phyloP scores from a whole-genome alignment of 2,329 filamentous ascomycete species.

The Alternaria tenuissima region DNA sequence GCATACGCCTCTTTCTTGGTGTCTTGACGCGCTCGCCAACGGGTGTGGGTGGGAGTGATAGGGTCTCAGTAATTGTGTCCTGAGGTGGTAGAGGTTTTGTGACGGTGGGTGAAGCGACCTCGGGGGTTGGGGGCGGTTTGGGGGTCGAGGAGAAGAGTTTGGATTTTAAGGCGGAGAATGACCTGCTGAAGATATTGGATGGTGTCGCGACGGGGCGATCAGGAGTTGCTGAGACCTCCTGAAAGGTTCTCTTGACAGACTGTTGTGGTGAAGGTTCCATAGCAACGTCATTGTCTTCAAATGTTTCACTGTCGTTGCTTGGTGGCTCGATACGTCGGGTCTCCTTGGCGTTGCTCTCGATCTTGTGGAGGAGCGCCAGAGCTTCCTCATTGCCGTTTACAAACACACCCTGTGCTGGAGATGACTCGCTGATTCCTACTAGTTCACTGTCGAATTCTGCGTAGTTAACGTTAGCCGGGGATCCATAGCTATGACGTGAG shows the following conservation, averaged over 20 bases:
- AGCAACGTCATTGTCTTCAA: conserved; percentile 4
- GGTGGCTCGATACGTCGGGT: conserved; percentile 7
- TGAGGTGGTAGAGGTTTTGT: conserved; percentile 19
- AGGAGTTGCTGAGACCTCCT: conserved; percentile 17
- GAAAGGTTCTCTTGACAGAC: conserved; percentile 6
- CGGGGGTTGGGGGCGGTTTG: conserved; percentile 8
- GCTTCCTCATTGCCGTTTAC: conserved; percentile 29
- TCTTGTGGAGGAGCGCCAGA: conserved; percentile 31
- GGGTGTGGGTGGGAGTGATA: conserved; percentile 38
- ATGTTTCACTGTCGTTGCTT: conserved; percentile 2
- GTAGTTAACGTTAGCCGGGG: conserved; percentile 20
- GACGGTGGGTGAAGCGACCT: conserved; percentile 19
- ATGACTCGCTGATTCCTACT: conserved; percentile 12
- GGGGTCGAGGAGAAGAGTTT: conserved; percentile 21
- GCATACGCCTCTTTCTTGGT: conserved; percentile 23
- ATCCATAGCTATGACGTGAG: conserved; percentile 2
- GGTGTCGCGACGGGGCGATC: conserved; percentile 16
- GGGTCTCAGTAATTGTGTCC: conserved; percentile 31
- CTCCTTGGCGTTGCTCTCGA: conserved; percentile 28
- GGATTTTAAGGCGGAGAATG: conserved; percentile 35
- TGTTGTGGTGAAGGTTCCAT: conserved; percentile 12
- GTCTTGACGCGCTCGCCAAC: conserved; percentile 36
- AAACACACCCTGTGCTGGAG: conserved; percentile 19
- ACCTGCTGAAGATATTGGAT: conserved; percentile 28
- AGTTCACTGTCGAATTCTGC: conserved; percentile 32